Conservation (phyloP, 164 flowering plant genomes). For the Houttuynia cordata region DNA sequence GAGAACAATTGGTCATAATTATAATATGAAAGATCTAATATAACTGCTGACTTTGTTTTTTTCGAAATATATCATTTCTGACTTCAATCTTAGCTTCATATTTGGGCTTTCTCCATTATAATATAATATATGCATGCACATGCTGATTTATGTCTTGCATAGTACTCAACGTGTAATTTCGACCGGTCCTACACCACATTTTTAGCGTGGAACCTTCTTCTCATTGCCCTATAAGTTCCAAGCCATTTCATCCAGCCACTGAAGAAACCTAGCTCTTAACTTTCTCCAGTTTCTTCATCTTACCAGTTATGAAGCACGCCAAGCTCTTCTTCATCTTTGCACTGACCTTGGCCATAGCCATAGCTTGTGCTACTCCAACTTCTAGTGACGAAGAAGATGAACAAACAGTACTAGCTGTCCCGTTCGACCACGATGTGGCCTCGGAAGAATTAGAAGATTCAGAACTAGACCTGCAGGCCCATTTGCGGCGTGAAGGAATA, state of each 20-base stretch:
- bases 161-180: background rate
- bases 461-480: too few relatives aligned
- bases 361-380: background rate
- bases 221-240: background rate
- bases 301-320: background rate
- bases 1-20: background rate
- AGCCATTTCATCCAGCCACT: background rate
- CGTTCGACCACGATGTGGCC: background rate
- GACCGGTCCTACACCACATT: background rate
- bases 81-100: background rate
- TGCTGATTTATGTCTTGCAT: background rate
- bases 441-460: background rate
- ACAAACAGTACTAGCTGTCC: background rate
- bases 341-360: background rate
- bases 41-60: too few relatives aligned
- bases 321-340: background rate
- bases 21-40: too few relatives aligned
- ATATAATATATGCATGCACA: background rate
- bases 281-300: background rate
- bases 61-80: too few relatives aligned
- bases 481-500: background rate
- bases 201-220: background rate
- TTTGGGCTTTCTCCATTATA: too few relatives aligned
- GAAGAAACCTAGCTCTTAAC: background rate
- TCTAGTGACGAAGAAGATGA: background rate